phyloP scores from a whole-genome alignment of 1,284 basidiomycete genomes.

The Ustilago esculenta region DNA sequence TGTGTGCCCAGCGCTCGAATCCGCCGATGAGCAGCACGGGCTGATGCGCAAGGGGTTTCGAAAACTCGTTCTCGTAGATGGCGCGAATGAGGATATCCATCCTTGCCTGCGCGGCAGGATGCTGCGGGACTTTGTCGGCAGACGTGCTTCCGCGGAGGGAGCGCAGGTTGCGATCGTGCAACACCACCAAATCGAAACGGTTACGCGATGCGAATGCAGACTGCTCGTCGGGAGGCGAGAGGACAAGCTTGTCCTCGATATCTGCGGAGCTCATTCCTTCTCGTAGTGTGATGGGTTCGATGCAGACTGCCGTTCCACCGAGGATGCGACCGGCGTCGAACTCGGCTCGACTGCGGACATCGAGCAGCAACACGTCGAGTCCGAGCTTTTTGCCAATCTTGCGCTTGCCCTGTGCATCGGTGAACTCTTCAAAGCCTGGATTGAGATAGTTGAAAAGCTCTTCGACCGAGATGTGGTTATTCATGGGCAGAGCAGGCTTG shows the following conservation, averaged over 20 bases:
- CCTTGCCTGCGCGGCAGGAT: constrained; percentile 34
- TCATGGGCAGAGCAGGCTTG: constrained; percentile 50
- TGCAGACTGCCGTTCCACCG: constrained; percentile 77
- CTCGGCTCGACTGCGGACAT: constrained; percentile 80
- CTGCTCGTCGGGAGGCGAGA: constrained; percentile 78
- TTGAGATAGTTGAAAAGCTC: constrained; percentile 60
- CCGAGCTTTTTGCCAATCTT: constrained; percentile 53
- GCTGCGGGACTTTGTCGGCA: constrained; percentile 26
- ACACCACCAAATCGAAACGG: constrained; percentile 87
- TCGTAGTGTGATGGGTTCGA: constrained; percentile 72
- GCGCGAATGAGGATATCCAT: constrained; percentile 48
- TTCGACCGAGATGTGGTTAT: constrained; percentile 54
- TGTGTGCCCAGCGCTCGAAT: constrained; percentile 80
- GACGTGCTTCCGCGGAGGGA: constrained; percentile 23
- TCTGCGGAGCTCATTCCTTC: constrained; percentile 74
- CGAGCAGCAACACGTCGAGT: constrained; percentile 75
- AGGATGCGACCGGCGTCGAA: constrained; percentile 80
- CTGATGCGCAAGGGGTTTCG: constrained; percentile 73
- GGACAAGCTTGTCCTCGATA: constrained; percentile 80
- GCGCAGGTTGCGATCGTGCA: constrained; percentile 76
- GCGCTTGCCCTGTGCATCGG: constrained; percentile 46
- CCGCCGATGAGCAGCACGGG: constrained; percentile 89
- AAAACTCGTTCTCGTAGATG: constrained; percentile 59
- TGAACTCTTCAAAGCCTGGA: constrained; percentile 59
- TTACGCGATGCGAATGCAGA: constrained; percentile 81